Percentiles rank a stretch among this genome's conserved stretches.
Conservation (phyloP, 78 protist genomes). For the Abeoforma whisleri region DNA sequence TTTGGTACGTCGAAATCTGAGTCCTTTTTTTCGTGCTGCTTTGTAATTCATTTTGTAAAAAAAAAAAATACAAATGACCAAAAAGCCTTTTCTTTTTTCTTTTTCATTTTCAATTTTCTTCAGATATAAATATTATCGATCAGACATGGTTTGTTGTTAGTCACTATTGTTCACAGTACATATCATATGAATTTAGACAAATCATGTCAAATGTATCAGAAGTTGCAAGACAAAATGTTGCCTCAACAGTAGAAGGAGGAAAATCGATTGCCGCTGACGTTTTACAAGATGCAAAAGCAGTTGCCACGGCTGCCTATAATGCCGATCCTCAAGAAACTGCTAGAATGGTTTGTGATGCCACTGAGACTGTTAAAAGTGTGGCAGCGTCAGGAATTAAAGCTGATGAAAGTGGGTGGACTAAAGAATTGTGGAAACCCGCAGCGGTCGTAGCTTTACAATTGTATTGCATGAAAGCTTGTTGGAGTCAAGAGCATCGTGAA, state of each 20-base stretch:
- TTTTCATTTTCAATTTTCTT: too few species aligned
- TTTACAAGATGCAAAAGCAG: not conserved
- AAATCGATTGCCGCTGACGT: slow-evolving; percentile 2
- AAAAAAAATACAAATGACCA: too few species aligned
- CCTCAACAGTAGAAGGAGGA: not conserved
- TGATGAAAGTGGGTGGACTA: slow-evolving; percentile 23
- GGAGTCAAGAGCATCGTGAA: slow-evolving; percentile 8
- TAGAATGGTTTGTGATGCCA: slow-evolving; percentile 17
- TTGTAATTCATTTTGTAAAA: too few species aligned
- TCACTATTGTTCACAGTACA: too few species aligned
- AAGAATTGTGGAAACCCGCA: slow-evolving; percentile 3
- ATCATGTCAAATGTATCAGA: too few species aligned
- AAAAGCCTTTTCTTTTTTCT: too few species aligned
- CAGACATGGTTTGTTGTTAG: too few species aligned
- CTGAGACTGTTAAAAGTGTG: slow-evolving; percentile 3
- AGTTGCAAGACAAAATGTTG: too few species aligned
- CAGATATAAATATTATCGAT: too few species aligned
- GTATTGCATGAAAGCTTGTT: not conserved
- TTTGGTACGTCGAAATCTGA: too few species aligned
- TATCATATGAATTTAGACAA: too few species aligned
- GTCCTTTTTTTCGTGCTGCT: too few species aligned
- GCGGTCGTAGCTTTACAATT: slow-evolving; percentile 1
- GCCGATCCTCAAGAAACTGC: not conserved
- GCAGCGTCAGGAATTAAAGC: not conserved
- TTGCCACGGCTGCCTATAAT: slow-evolving; percentile 1